Percentiles rank a stretch among this genome's conserved stretches.
phyloP scores from a whole-genome alignment of 1,139 yeast genomes.

The Lodderomyces pseudojiufengensis region DNA sequence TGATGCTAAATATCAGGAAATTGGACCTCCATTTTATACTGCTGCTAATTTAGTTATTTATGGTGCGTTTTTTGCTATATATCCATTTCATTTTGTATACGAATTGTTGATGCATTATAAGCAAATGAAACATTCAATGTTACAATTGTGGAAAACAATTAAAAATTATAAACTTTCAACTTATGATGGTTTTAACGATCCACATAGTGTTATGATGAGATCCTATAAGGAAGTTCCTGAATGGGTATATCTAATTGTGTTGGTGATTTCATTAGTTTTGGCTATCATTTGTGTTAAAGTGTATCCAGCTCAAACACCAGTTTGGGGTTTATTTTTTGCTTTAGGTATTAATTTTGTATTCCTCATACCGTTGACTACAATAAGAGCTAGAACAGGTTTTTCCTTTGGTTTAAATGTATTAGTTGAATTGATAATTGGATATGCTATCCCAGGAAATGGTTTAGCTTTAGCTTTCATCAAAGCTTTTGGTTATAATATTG shows the following conservation, averaged over 20 bases:
- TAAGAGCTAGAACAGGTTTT: slow-evolving; percentile 51
- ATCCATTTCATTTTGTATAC: slow-evolving; percentile 54
- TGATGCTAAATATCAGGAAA: slow-evolving; percentile 34
- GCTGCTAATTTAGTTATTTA: slow-evolving; percentile 45
- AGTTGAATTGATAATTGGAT: slow-evolving; percentile 59
- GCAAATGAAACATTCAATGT: slow-evolving; percentile 15
- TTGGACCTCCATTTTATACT: slow-evolving; percentile 46
- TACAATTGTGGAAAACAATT: slow-evolving; percentile 8
- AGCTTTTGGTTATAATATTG: slow-evolving; percentile 56
- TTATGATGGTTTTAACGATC: slow-evolving; percentile 35
- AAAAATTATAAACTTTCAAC: slow-evolving; percentile 14
- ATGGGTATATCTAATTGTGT: slow-evolving; percentile 50
- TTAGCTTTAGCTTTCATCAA: slow-evolving; percentile 55
- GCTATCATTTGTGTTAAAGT: slow-evolving; percentile 47
- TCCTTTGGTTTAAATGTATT: slow-evolving; percentile 52
- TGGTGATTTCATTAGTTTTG: slow-evolving; percentile 46
- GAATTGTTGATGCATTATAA: slow-evolving; percentile 29
- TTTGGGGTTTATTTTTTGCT: slow-evolving; percentile 58
- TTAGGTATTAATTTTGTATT: slow-evolving; percentile 52
- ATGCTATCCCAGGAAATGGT: slow-evolving; percentile 61
- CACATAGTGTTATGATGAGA: slow-evolving; percentile 55
- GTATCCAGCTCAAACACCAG: slow-evolving; percentile 49
- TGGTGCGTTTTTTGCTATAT: slow-evolving; percentile 55
- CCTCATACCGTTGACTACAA: slow-evolving; percentile 46
- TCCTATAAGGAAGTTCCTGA: slow-evolving; percentile 61